Conservation (phyloP, 2,329 filamentous ascomycete species). For the Alternaria brassicae region DNA sequence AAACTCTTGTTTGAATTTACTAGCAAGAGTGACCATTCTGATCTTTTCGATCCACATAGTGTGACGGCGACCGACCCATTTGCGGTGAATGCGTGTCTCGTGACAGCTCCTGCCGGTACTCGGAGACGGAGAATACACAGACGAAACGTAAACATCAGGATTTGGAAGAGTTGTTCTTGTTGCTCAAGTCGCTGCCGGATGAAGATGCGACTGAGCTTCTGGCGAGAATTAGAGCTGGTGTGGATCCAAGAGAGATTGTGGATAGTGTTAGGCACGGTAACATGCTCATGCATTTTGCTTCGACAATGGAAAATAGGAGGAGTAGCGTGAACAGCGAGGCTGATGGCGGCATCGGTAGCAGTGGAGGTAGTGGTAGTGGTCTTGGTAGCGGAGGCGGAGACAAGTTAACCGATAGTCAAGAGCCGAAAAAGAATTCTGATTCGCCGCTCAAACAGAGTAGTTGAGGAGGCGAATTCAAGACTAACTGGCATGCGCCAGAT, state of each 20-base stretch:
- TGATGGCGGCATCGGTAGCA: background rate
- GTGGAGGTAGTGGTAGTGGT: background rate
- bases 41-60: conserved; percentile 13
- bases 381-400: background rate
- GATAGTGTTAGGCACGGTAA: conserved; percentile 25
- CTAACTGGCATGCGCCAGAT: background rate
- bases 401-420: background rate
- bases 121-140: conserved; percentile 23
- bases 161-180: conserved; percentile 21
- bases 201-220: conserved; percentile 18
- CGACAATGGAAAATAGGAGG: background rate
- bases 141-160: conserved; percentile 24
- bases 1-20: background rate
- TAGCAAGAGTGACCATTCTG: background rate
- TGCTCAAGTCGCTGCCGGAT: conserved; percentile 21
- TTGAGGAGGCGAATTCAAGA: background rate
- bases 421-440: background rate
- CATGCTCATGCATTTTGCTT: conserved; percentile 24
- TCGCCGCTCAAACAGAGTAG: background rate
- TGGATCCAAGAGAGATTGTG: conserved; percentile 22
- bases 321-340: background rate
- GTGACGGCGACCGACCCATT: conserved; percentile 23
- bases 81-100: conserved; percentile 26
- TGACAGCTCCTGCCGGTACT: conserved; percentile 21
- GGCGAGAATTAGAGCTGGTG: conserved; percentile 23